Conservation (phyloP, 177 flowering plant genomes). For the Vitis hybrid region DNA sequence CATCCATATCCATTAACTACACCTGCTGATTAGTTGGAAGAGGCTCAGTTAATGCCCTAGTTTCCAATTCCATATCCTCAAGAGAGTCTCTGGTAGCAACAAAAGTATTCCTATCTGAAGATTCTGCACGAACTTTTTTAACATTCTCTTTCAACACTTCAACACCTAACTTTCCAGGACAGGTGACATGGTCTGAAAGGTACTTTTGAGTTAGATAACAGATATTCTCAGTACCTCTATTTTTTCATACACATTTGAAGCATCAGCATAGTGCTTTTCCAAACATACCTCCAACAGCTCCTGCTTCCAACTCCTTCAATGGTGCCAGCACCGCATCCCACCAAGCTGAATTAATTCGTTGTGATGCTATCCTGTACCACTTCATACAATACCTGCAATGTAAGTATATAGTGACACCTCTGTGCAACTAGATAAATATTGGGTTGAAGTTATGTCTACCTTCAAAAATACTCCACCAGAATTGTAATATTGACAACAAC, state of each 20-base stretch:
- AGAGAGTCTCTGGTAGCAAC: conserved; percentile 48
- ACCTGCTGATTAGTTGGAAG: conserved; percentile 98
- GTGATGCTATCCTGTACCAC: conserved; percentile 80
- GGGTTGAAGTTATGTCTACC: not conserved
- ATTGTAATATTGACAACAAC: not conserved
- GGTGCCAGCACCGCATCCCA: conserved; percentile 87
- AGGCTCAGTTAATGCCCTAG: conserved; percentile 91
- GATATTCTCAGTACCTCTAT: conserved; percentile 14
- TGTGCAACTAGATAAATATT: not conserved
- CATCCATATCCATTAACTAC: conserved; percentile 3
- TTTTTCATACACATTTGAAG: conserved; percentile 20
- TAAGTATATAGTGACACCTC: not conserved
- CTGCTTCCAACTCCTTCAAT: conserved; percentile 65
- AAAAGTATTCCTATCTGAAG: conserved; percentile 21
- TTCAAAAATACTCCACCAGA: not conserved
- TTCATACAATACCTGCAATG: conserved; percentile 81
- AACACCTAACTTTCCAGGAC: conserved; percentile 1
- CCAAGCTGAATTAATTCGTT: conserved; percentile 69
- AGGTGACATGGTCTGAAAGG: conserved; percentile 11
- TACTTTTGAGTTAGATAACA: conserved; percentile 4
- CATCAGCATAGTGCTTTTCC: conserved; percentile 17
- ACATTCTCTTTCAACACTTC: conserved; percentile 13
- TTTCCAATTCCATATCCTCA: conserved; percentile 94
- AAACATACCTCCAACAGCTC: conserved; percentile 50
- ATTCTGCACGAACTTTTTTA: conserved; percentile 14